Percentiles rank a stretch among this genome's conserved stretches.
phyloP scores from a whole-genome alignment of 2,329 filamentous ascomycete genomes.

The Ascomycota sp. region DNA sequence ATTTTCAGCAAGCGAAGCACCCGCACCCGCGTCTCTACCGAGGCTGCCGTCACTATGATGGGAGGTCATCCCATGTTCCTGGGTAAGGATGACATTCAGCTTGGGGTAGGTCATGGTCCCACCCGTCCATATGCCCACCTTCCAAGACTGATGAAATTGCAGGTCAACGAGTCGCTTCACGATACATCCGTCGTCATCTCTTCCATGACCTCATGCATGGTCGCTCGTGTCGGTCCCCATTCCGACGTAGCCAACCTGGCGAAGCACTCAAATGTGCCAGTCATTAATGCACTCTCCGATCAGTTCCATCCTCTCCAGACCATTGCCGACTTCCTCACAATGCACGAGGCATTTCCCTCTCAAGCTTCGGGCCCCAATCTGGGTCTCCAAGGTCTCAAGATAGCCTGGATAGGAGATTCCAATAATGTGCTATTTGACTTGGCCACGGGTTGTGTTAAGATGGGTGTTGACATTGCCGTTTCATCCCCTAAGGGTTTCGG shows the following conservation, averaged over 20 bases:
- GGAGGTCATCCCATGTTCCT: constrained; percentile 94
- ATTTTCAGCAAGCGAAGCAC: constrained; percentile 93
- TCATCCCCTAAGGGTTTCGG: constrained; percentile 72
- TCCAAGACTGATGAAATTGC: background rate
- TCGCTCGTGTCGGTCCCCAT: constrained; percentile 59
- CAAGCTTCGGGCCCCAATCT: constrained; percentile 22
- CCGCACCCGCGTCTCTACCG: constrained; percentile 79
- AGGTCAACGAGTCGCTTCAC: constrained; percentile 85
- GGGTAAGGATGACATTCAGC: constrained; percentile 86
- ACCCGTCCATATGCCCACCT: background rate
- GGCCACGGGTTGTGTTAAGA: constrained; percentile 69
- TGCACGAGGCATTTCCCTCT: constrained; percentile 53
- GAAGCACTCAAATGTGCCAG: constrained; percentile 53
- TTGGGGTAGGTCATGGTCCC: constrained; percentile 40
- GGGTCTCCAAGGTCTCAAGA: constrained; percentile 63
- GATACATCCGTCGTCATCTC: constrained; percentile 85
- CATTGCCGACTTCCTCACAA: constrained; percentile 83
- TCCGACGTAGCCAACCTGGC: constrained; percentile 54
- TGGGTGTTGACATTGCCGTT: constrained; percentile 70
- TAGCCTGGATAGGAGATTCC: constrained; percentile 90
- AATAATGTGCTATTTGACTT: constrained; percentile 96
- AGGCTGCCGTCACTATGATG: constrained; percentile 72
- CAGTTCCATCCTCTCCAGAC: constrained; percentile 87
- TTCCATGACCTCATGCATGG: constrained; percentile 75
- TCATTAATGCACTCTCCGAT: constrained; percentile 76